Base-by-base conservation (phyloP, 2,329 filamentous ascomycete species). In the Diaporthe longicolla region DNA sequence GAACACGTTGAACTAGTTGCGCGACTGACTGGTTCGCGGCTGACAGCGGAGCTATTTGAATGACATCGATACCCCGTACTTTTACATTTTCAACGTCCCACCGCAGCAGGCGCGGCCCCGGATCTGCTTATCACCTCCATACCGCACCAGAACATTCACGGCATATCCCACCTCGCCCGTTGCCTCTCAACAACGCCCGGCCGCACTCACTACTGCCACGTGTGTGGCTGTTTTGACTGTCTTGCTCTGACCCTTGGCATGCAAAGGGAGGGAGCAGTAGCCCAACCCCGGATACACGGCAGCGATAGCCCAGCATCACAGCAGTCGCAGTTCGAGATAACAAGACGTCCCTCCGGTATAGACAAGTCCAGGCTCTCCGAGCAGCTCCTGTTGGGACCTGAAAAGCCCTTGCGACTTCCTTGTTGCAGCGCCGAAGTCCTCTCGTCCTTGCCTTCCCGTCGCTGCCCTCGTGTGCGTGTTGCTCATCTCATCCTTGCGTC, bases 191-290 rank as follows among this genome's bases (percentile, higher is more conserved):
- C 43, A 54, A 32, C 55, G 32, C 40, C 50, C 66, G 68, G 66
- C 65, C n/a, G 59, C 45, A 35, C 26, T 70, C 40, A 37, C 73
- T 68, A 54, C 71, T 15, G 45, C 57, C 73, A 73, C 73, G 71
- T 75, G 66, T 48, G 48, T 63, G 26, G 17, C 35, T n/a, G 55
- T 43, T 48, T 32, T 61, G 19, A 55, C 24, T 37, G 32, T 61
- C 29, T 61, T 40, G 40, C n/a, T 17, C n/a, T 15, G 24, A 48
- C 54, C 29, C 24, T 37, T 68, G 40, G 19, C 37, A 40, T 24
- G 19, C 32, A 43, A 52, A 66, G 15, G 13, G 61, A 48, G 55
- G 50, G 59, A 43, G 21, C 48, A 40, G 52, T 26, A 54, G 63
- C 54, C 29, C 32, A 61, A 4, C 52, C 32, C 45, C 70, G 45